These are phyloP conservation scores for Pestalotiopsis sp. DNA, from an alignment of 2,329 filamentous ascomycete species.

Conservation along the genomic window DNA sequence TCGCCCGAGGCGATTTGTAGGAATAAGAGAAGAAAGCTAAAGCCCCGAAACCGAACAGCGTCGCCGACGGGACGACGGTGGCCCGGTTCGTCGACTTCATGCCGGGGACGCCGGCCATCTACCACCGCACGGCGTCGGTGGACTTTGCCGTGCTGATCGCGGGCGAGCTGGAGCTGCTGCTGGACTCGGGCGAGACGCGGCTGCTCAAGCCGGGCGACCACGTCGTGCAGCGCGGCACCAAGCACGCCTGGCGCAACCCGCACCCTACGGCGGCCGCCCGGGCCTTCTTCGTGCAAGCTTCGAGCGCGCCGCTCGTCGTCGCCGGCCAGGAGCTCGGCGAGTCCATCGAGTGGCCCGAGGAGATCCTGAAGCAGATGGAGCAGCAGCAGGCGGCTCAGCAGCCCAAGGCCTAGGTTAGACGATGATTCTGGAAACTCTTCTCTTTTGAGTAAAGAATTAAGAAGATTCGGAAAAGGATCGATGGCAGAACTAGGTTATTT, in stretches of 20 bases:
- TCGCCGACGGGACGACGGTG: background rate
- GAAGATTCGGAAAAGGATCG: too few relatives aligned
- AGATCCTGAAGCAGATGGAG: background rate
- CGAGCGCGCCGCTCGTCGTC: conserved; percentile 1
- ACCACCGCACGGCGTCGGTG: conserved; percentile 19
- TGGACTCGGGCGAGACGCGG: conserved; percentile 19
- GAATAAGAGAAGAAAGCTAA: background rate
- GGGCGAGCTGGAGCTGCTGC: conserved; percentile 18
- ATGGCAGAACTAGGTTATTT: too few relatives aligned
- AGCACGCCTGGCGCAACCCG: conserved; percentile 7
- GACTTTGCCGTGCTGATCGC: conserved; percentile 18
- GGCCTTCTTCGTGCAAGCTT: background rate
- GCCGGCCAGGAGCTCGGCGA: background rate
- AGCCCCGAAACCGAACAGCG: background rate
- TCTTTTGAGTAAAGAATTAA: too few relatives aligned
- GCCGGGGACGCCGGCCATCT: conserved; percentile 10
- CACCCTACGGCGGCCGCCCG: background rate
- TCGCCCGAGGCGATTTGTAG: background rate
- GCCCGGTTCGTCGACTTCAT: conserved; percentile 18
- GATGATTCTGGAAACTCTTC: too few relatives aligned
- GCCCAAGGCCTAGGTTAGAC: too few relatives aligned
- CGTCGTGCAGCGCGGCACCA: conserved; percentile 9
- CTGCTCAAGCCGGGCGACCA: conserved; percentile 15
- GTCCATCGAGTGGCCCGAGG: conserved; percentile 2
- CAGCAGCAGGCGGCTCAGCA: background rate